A percentile compares a stretch with the other conserved stretches of the same genome.
Conservation (phyloP, 345 rosid genomes). For the Eucalyptus melliodora region DNA sequence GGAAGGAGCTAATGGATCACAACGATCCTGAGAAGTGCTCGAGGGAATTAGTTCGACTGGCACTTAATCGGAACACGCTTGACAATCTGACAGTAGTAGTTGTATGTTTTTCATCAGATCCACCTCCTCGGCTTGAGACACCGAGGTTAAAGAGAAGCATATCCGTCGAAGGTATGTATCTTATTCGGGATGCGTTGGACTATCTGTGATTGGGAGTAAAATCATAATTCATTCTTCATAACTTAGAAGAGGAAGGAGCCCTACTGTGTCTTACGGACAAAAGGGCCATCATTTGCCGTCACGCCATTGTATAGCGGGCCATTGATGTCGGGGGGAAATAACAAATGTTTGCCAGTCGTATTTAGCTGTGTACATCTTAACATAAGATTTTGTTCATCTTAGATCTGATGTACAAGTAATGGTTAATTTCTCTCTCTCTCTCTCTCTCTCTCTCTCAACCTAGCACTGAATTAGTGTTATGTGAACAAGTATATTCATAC, state of each 20-base stretch:
- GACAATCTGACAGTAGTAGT: conserved; percentile 13
- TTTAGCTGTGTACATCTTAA: not conserved
- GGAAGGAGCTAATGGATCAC: conserved; percentile 10
- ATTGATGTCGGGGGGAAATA: not conserved
- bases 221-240: not conserved
- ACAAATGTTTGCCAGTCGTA: not conserved
- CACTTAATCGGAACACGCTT: not conserved
- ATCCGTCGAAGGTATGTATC: not conserved
- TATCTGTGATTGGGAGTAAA: not conserved
- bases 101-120: conserved; percentile 7
- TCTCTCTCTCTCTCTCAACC: not conserved
- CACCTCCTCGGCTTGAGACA: conserved; percentile 3
- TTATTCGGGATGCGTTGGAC: not conserved
- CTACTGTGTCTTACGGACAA: not conserved
- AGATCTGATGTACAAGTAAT: not conserved
- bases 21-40: conserved; percentile 16
- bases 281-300: not conserved
- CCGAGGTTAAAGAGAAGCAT: conserved; percentile 5
- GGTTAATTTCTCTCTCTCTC: not conserved
- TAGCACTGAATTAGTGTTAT: not conserved
- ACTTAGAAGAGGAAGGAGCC: not conserved
- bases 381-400: not conserved
- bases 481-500: not conserved
- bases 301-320: not conserved
- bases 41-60: conserved; percentile 9